A percentile compares a stretch with the other conserved stretches of the same genome.
Evolutionary conservation across 2,329 filamentous ascomycete species (phyloP).

Genomic region (Alternaria sp.): DNA sequence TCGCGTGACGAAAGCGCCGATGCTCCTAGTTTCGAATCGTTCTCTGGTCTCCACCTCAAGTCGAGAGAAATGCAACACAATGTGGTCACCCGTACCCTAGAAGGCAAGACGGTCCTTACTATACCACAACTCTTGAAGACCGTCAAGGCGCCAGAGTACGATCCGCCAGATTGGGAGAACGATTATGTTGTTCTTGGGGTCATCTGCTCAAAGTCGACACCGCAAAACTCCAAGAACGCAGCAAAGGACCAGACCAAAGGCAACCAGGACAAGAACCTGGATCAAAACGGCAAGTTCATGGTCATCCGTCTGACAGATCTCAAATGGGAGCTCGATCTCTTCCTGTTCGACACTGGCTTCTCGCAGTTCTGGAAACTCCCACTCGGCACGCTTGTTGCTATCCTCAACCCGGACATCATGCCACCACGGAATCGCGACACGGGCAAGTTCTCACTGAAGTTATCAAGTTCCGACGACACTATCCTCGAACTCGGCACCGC

Average conservation of each 20-base stretch:
- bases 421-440: constrained; percentile 81
- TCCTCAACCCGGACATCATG: constrained; percentile 91
- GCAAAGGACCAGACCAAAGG: constrained; percentile 50
- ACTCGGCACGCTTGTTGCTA: constrained; percentile 87
- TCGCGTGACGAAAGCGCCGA: constrained; percentile 58
- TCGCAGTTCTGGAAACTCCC: constrained; percentile 93
- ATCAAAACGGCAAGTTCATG: constrained; percentile 84
- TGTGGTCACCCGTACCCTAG: constrained; percentile 77
- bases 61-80: constrained; percentile 83
- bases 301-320: constrained; percentile 86
- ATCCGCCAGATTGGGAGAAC: constrained; percentile 79
- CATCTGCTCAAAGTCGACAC: constrained; percentile 85
- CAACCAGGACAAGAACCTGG: constrained; percentile 57
- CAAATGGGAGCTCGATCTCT: constrained; percentile 88
- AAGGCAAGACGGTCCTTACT: constrained; percentile 76
- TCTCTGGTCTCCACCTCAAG: constrained; percentile 82
- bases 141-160: constrained; percentile 83
- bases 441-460: constrained; percentile 82
- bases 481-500: constrained; percentile 87
- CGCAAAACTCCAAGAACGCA: constrained; percentile 65
- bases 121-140: constrained; percentile 81
- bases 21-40: constrained; percentile 69
- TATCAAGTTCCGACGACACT: constrained; percentile 85
- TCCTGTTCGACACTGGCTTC: constrained; percentile 89
- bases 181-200: constrained; percentile 91